These are phyloP conservation scores for Parafenestella ontariensis DNA, from an alignment of 2,329 filamentous ascomycete species.

Conservation along the genomic window DNA sequence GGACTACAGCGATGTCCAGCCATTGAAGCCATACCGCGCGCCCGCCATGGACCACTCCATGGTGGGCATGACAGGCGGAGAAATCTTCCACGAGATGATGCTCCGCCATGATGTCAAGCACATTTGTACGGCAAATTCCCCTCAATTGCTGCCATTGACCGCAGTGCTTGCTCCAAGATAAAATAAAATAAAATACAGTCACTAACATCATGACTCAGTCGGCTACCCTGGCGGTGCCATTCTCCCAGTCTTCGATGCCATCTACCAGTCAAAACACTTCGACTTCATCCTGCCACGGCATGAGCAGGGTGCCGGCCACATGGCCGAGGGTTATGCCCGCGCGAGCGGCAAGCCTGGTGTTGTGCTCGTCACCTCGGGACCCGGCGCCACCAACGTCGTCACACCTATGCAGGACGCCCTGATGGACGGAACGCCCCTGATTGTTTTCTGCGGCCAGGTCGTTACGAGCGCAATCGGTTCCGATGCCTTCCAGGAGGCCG, in stretches of 20 bases:
- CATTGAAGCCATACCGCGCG: slow-evolving; percentile 55
- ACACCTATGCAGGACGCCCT: slow-evolving; percentile 96
- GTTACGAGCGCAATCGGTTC: slow-evolving; percentile 88
- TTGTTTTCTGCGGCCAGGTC: slow-evolving; percentile 96
- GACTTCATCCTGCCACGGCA: slow-evolving; percentile 94
- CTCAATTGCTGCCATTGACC: slow-evolving; percentile 5
- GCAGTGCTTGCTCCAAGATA: neutral
- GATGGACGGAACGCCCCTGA: slow-evolving; percentile 93
- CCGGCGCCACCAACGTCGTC: slow-evolving; percentile 94
- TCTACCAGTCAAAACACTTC: slow-evolving; percentile 97
- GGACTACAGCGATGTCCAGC: slow-evolving; percentile 53
- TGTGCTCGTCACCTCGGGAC: slow-evolving; percentile 94
- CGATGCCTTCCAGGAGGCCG: slow-evolving; percentile 96
- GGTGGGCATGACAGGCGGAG: slow-evolving; percentile 91
- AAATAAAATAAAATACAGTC: neutral
- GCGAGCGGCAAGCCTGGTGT: slow-evolving; percentile 94
- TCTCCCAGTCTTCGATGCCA: slow-evolving; percentile 96
- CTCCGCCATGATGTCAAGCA: slow-evolving; percentile 89
- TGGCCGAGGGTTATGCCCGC: slow-evolving; percentile 96
- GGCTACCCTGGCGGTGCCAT: slow-evolving; percentile 93
- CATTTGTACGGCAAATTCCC: slow-evolving; percentile 72
- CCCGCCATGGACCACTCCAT: slow-evolving; percentile 68
- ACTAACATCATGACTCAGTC: slow-evolving; percentile 48
- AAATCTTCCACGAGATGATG: slow-evolving; percentile 99
- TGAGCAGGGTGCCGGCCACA: slow-evolving; percentile 97